phyloP scores from a whole-genome alignment of 371 early-diverging fungal genomes.

The Umbelopsis sp. region DNA sequence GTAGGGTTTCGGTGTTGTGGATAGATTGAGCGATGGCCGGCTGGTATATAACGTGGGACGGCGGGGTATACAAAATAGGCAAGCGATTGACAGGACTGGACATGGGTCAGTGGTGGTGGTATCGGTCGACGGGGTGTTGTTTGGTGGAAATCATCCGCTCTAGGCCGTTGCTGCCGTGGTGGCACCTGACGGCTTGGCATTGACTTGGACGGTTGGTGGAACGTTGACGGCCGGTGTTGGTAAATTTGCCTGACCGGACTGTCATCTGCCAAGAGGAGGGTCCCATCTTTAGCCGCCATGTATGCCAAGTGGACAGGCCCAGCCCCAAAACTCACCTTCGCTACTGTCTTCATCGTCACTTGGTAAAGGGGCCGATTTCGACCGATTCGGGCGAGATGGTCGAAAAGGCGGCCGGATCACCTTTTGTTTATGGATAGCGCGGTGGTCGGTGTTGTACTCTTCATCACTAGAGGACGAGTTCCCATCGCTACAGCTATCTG shows the following conservation, averaged over 20 bases:
- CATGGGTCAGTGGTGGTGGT: conserved; percentile 7
- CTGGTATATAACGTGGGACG: background rate
- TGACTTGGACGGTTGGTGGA: background rate
- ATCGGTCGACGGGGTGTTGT: background rate
- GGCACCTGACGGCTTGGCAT: too few species aligned
- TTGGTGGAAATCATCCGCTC: too few species aligned
- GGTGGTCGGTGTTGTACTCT: background rate
- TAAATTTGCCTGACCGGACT: background rate
- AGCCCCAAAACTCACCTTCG: background rate
- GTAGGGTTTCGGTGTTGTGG: background rate
- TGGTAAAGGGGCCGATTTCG: background rate
- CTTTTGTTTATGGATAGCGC: background rate
- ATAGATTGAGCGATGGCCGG: background rate
- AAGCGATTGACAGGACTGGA: background rate
- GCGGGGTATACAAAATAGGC: conserved; percentile 1
- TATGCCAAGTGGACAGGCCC: background rate
- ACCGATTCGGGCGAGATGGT: background rate
- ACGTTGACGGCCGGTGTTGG: background rate
- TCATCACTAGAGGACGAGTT: background rate
- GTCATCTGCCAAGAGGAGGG: background rate
- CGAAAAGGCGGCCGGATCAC: background rate
- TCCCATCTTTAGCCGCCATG: background rate
- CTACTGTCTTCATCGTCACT: conserved; percentile 16
- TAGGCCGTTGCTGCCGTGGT: too few species aligned
- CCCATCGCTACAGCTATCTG: background rate